A percentile compares a stretch with the other conserved stretches of the same genome.
These are phyloP conservation scores for Botrytis pseudocinerea DNA, from an alignment of 2,329 filamentous ascomycete genomes.

Conservation along the genomic window DNA sequence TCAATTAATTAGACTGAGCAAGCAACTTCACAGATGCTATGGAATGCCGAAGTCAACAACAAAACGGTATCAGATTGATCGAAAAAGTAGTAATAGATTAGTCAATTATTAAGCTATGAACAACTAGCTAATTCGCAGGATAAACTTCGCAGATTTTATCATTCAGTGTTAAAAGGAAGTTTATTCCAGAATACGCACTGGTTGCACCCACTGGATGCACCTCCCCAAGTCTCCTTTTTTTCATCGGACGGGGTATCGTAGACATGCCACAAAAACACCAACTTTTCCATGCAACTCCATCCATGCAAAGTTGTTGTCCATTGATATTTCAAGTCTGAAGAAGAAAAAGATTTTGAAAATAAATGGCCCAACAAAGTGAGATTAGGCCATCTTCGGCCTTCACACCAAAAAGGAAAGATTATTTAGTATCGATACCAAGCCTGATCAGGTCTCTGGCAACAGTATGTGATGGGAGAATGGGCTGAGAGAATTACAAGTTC, in stretches of 20 bases:
- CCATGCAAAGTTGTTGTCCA: slow-evolving; percentile 15
- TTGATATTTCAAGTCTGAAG: slow-evolving; percentile 13
- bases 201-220: slow-evolving; percentile 16
- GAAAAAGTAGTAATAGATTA: background rate
- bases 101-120: slow-evolving; percentile 16
- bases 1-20: background rate
- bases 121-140: background rate
- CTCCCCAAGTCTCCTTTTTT: slow-evolving; percentile 4
- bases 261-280: slow-evolving; percentile 19
- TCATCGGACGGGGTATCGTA: slow-evolving; percentile 21
- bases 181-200: slow-evolving; percentile 8
- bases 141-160: background rate
- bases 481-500: slow-evolving; percentile 35
- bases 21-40: background rate
- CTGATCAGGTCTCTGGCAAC: slow-evolving; percentile 23
- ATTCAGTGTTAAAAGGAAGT: background rate
- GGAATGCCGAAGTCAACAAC: background rate
- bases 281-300: slow-evolving; percentile 23
- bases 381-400: background rate
- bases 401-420: slow-evolving; percentile 4
- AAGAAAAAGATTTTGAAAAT: slow-evolving; percentile 8
- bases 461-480: slow-evolving; percentile 24
- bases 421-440: slow-evolving; percentile 17
- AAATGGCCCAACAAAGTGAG: slow-evolving; percentile 13
- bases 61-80: background rate